These are phyloP conservation scores for Sporothrix mexicana DNA, from an alignment of 2,329 filamentous ascomycete species.

Conservation along the genomic window DNA sequence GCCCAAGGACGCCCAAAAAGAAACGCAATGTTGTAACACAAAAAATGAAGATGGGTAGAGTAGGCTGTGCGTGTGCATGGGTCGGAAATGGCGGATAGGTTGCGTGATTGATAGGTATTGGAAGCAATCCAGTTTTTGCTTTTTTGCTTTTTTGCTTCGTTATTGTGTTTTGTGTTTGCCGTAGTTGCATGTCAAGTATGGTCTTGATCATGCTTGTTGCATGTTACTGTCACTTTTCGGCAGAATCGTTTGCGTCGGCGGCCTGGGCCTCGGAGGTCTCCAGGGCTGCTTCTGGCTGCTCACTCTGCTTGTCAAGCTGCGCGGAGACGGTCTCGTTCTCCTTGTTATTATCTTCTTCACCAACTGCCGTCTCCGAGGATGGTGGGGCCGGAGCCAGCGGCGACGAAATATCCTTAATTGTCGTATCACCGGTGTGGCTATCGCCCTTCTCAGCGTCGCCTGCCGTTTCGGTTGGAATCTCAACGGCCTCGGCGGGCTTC, in stretches of 20 bases:
- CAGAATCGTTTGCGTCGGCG: not conserved
- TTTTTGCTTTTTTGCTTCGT: not conserved
- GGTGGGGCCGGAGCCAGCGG: constrained; percentile 35
- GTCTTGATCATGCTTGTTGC: not conserved
- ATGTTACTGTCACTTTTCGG: not conserved
- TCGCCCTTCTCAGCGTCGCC: not conserved
- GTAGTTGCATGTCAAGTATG: not conserved
- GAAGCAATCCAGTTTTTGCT: not conserved
- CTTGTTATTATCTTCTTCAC: constrained; percentile 25
- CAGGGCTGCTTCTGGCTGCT: not conserved
- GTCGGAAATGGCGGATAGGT: not conserved
- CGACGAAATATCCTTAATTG: constrained; percentile 25
- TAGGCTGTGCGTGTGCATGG: not conserved
- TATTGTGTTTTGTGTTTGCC: not conserved
- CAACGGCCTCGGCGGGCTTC: not conserved
- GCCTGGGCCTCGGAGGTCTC: not conserved
- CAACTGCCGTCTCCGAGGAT: constrained; percentile 31
- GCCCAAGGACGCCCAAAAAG: constrained; percentile 19
- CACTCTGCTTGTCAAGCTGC: constrained; percentile 1
- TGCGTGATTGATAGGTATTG: not conserved
- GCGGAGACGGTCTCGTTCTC: not conserved
- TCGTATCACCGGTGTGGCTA: not conserved
- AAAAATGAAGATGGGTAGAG: not conserved
- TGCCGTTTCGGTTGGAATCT: not conserved
- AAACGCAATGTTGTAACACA: constrained; percentile 5